Evolutionary conservation across 331 rosid genomes (phyloP).

Genomic region (Telfairia occidentalis): DNA sequence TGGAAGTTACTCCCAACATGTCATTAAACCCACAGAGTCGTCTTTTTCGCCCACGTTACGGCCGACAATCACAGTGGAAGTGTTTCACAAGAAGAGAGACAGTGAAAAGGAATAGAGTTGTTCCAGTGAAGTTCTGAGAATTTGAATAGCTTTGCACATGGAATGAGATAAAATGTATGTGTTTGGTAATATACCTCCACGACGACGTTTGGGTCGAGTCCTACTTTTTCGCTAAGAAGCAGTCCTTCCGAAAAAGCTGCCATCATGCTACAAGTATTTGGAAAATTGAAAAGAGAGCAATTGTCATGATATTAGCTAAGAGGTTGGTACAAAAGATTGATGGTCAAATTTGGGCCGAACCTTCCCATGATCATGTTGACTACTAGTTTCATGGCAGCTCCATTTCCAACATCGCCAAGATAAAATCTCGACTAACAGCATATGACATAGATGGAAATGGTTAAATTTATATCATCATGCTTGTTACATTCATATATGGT

Average conservation of each 20-base stretch:
- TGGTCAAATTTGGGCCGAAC: constrained; percentile 20
- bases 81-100: background rate
- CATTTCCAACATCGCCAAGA: constrained; percentile 90
- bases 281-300: background rate
- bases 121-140: background rate
- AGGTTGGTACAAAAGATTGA: background rate
- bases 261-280: constrained; percentile 61
- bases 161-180: background rate
- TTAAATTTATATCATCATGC: background rate
- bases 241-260: constrained; percentile 93
- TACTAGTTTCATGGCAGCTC: constrained; percentile 97
- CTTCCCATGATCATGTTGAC: constrained; percentile 99
- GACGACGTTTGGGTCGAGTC: constrained; percentile 69
- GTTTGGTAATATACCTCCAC: constrained; percentile 54
- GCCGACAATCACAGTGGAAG: background rate
- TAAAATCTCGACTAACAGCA: constrained; percentile 64
- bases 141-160: background rate
- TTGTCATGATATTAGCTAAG: background rate
- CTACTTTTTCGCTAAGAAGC: constrained; percentile 84
- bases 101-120: background rate
- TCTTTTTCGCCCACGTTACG: background rate
- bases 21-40: background rate
- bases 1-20: background rate
- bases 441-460: background rate
- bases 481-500: background rate